Base-by-base conservation (phyloP, 257 asterid genomes). In the Henckelia pumila region DNA sequence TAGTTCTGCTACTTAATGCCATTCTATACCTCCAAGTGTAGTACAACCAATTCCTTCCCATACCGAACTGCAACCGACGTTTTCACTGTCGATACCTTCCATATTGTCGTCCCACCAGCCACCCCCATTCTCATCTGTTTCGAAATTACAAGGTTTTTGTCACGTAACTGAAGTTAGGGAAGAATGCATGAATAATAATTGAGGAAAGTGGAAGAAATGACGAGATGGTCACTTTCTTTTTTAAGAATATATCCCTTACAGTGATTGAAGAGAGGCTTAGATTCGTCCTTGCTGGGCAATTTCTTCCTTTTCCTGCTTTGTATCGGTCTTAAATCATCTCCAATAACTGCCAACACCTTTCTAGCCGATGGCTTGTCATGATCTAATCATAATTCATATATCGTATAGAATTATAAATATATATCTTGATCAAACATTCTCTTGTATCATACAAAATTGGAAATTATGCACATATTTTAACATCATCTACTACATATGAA, bases 51-150 rank as follows among this genome's bases (percentile, higher is more conserved):
- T 72, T 57, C 95, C 96, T 67, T 92, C 98, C 98, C 98, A 92
- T 8, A 47, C 81, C 13, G 88, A 88, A 33, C 33, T 78, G 82
- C 80, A 83, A 0, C 98, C 98, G 3, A 92, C 93, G 78, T 84
- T 92, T 79, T 92, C 97, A 57, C 82, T 82, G 76, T 88, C 98
- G 20, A 92, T 86, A 29, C 97, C 98, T 84, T 84, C 97, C 96
- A 83, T 92, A 26, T 81, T 71, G 71, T 75, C 82, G 58, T 82
- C 91, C 98, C 98, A 89, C 96, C 89, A 89, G 57, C 97, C 97
- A 55, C 84, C 81, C 9, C 98, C 97, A 72, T 86, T 87, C 67
- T 86, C 85, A 80, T 89, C 98, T 92, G 83, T 76, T 58, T 49
- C 72, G 20, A 58, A 59, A 20, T 57, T 7, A 29, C n/a, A 3